These are phyloP conservation scores for Jamesozyma spencerorum DNA, from an alignment of 805 yeast genomes.

Conservation along the genomic window DNA sequence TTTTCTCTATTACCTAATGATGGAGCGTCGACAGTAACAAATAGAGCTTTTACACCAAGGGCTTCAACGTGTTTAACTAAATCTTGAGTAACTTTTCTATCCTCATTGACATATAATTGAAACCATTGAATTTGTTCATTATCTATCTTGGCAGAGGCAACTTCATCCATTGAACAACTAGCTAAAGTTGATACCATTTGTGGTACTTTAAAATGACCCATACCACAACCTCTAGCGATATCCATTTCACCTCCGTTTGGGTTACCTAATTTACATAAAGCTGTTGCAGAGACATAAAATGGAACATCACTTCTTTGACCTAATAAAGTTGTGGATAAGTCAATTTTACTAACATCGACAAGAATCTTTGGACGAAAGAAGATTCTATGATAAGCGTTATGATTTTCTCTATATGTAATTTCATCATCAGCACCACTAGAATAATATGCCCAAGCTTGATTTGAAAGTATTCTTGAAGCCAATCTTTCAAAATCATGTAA, in stretches of 20 bases:
- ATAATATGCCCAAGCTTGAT: constrained; percentile 86
- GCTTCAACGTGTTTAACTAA: constrained; percentile 60
- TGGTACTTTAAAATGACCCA: constrained; percentile 34
- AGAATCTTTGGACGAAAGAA: constrained; percentile 79
- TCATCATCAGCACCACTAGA: constrained; percentile 92
- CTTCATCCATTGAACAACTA: constrained; percentile 79
- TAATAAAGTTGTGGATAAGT: constrained; percentile 60
- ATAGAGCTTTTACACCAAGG: constrained; percentile 70
- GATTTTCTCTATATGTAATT: constrained; percentile 81
- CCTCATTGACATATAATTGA: constrained; percentile 78
- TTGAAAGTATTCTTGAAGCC: constrained; percentile 69
- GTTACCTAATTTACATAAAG: constrained; percentile 84
- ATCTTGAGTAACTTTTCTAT: constrained; percentile 51
- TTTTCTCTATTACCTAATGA: constrained; percentile 84
- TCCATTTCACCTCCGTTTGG: constrained; percentile 80
- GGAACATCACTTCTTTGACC: constrained; percentile 68
- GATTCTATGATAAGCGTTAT: constrained; percentile 76
- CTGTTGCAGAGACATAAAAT: constrained; percentile 86
- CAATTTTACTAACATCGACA: constrained; percentile 71
- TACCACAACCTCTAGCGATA: constrained; percentile 50
- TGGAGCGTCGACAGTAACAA: constrained; percentile 89
- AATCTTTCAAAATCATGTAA: constrained; percentile 79
- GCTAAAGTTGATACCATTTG: constrained; percentile 93
- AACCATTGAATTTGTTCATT: constrained; percentile 72
- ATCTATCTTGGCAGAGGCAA: constrained; percentile 58